Conservation (phyloP, 2,329 filamentous ascomycete species). For the Ceratocystis papillata region DNA sequence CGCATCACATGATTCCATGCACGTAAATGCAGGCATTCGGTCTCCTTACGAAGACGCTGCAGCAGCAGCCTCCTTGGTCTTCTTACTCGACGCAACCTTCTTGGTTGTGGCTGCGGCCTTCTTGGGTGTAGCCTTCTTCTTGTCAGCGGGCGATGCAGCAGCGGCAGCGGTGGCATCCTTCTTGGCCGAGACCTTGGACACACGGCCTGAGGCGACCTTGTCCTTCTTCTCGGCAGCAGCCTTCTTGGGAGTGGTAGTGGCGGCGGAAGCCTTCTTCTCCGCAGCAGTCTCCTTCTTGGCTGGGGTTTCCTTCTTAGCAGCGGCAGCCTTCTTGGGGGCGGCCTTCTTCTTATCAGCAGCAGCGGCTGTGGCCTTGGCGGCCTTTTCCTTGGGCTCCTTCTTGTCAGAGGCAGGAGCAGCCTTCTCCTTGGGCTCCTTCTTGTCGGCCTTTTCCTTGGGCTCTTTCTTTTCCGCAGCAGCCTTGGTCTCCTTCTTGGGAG, state of each 20-base stretch:
- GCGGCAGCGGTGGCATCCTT: constrained; percentile 26
- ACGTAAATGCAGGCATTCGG: neutral
- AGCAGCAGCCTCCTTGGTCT: constrained; percentile 35
- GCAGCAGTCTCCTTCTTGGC: constrained; percentile 30
- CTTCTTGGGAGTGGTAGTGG: constrained; percentile 33
- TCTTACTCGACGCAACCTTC: constrained; percentile 41
- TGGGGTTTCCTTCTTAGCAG: constrained; percentile 29
- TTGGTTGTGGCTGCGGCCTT: constrained; percentile 33
- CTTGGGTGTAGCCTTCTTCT: constrained; percentile 26
- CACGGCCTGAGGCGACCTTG: constrained; percentile 28
- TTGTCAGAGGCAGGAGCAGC: constrained; percentile 26
- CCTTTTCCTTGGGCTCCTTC: constrained; percentile 30
- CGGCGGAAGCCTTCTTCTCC: constrained; percentile 50
- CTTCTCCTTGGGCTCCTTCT: constrained; percentile 31
- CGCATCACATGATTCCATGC: neutral
- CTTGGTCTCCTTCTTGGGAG: constrained; percentile 30
- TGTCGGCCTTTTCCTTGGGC: constrained; percentile 32
- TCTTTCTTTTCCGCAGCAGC: constrained; percentile 51
- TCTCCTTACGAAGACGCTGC: constrained; percentile 3
- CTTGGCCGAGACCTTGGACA: constrained; percentile 27
- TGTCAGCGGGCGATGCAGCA: constrained; percentile 28
- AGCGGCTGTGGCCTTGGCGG: constrained; percentile 56
- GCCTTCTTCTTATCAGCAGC: constrained; percentile 37
- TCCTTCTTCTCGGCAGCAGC: constrained; percentile 30
- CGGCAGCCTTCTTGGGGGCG: constrained; percentile 31